Evolutionary conservation across 768 basidiomycete genomes (phyloP), one percentile per base, ranked within the genome.

Genomic region (Termitomyces sp.): DNA sequence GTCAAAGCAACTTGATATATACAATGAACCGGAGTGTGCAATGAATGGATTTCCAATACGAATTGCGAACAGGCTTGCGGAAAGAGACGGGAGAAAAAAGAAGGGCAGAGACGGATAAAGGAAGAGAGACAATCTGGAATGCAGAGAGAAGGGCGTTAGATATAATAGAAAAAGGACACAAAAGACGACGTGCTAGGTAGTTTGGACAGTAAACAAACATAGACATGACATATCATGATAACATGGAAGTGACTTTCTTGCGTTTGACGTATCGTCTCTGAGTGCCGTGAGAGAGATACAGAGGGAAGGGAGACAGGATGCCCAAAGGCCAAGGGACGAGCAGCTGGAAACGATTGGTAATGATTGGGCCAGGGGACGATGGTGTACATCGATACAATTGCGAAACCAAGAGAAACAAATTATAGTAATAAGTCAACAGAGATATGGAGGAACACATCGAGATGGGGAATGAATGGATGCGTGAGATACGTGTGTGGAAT

Each of bases 241-340:
- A 43, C 42, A 35, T 56, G 48, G 48, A 54, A 62, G 58, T 59
- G 66, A 62, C 67, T 58, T 57, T 51, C 41, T 37, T 53, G 40
- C 31, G 9, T 61, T 52, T 33, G 52, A 54, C 54, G 54, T 54
- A 51, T 56, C 50, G 23, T 46, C 54, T 53, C 50, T 47, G 41
- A 50, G 54, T 54, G 45, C 54, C 60, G 54, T 38, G 21, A 23
- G 49, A 21, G 19, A 49, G 44, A 56, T 33, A 10, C 50, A 55
- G 62, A 52, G 50, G 41, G 59, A 51, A 28, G n/a, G 45, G 47
- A 2, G 21, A 56, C 60, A 55, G 35, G 57, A 26, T 30, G 14
- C 54, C 46, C 49, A 28, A 52, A 37, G 66, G 71, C 71, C 23
- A 73, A 71, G 50, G 55, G 53, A 53, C 62, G 68, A 76, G 71